These are phyloP conservation scores for Phlyctochytrium planicorne DNA, from an alignment of 192 early-diverging fungal genomes.

Conservation along the genomic window DNA sequence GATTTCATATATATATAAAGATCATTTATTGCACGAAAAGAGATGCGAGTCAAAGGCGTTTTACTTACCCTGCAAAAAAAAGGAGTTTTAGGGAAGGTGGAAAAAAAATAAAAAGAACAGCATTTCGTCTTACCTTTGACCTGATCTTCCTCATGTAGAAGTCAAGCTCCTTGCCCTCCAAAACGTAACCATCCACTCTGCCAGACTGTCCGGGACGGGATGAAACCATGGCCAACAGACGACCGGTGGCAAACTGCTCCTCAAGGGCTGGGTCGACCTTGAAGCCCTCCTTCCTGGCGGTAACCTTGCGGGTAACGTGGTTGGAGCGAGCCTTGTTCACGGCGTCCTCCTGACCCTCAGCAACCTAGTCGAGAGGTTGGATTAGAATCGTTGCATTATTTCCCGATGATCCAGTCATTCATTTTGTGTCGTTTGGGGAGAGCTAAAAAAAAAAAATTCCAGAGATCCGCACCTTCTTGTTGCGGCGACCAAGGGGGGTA, in stretches of 20 bases:
- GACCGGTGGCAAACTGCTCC: constrained; percentile 93
- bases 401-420: too few species aligned
- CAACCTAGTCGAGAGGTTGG: too few species aligned
- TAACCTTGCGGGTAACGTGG: constrained; percentile 85
- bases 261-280: constrained; percentile 86
- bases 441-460: background rate
- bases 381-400: constrained; percentile 1
- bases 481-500: constrained; percentile 80
- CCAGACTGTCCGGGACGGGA: constrained; percentile 98
- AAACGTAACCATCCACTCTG: constrained; percentile 95
- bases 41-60: too few species aligned
- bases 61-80: too few species aligned
- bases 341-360: constrained; percentile 51
- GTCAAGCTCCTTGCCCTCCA: constrained; percentile 99
- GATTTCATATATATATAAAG: too few species aligned
- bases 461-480: constrained; percentile 49
- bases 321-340: constrained; percentile 84
- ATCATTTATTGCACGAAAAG: too few species aligned
- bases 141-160: constrained; percentile 89
- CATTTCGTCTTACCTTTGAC: too few species aligned
- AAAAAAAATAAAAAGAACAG: too few species aligned
- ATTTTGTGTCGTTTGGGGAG: too few species aligned
- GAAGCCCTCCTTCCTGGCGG: constrained; percentile 75
- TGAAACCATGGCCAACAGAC: constrained; percentile 84
- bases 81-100: too few species aligned